A percentile compares a stretch with the other conserved stretches of the same genome.
These are phyloP conservation scores for Starmerella bombi DNA, from an alignment of 805 yeast species.

Conservation along the genomic window DNA sequence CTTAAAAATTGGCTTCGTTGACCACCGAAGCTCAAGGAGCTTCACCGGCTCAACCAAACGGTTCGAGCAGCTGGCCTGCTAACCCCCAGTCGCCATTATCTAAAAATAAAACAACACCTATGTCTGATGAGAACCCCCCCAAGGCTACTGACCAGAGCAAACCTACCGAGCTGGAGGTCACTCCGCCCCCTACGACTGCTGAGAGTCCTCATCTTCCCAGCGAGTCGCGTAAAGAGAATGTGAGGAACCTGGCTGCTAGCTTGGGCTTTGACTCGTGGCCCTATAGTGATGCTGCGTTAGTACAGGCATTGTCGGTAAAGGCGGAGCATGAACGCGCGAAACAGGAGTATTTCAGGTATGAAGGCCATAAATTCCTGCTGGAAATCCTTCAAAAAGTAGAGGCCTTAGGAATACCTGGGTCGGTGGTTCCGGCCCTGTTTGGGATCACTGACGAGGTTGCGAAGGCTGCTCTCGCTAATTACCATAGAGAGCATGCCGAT, in stretches of 20 bases:
- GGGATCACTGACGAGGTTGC: constrained; percentile 7
- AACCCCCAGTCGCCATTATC: no score
- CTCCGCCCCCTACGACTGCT: no score
- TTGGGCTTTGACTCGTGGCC: constrained; percentile 47
- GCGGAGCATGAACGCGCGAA: constrained; percentile 70
- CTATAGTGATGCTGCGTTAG: constrained; percentile 42
- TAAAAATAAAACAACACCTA: no score
- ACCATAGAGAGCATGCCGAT: no score
- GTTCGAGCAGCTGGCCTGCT: no score
- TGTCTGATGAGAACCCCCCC: no score
- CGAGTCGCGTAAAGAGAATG: neutral
- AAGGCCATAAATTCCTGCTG: constrained; percentile 44
- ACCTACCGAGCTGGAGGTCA: no score
- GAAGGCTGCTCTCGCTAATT: constrained; percentile 9
- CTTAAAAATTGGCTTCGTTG: no score
- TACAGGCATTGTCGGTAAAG: constrained; percentile 45
- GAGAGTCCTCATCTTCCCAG: neutral
- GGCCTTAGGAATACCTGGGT: constrained; percentile 48
- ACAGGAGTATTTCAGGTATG: constrained; percentile 62
- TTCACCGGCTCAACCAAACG: no score
- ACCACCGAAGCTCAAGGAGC: no score
- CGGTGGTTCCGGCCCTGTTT: constrained; percentile 34
- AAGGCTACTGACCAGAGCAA: no score
- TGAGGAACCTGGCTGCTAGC: constrained; percentile 22
- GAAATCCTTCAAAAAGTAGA: constrained; percentile 51